Percentiles rank a stretch among this genome's conserved stretches.
Evolutionary conservation across 78 protist species (phyloP).

Genomic region (Dictyostelium intermedium): DNA sequence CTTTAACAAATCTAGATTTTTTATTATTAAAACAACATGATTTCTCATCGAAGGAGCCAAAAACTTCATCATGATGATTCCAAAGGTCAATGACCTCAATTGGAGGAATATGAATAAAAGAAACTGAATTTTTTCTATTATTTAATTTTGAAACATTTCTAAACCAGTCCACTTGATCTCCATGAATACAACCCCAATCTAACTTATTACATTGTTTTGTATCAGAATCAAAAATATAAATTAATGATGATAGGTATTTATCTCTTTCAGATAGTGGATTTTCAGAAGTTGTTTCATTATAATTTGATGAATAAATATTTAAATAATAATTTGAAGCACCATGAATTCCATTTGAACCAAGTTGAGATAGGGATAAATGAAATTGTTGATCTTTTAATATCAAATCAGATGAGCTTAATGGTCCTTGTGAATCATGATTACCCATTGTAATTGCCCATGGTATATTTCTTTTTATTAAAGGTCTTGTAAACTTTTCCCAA

Average conservation of each 20-base stretch:
- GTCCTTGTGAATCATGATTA: constrained; percentile 63
- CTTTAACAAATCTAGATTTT: not conserved
- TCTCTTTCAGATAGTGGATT: not conserved
- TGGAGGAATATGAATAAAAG: constrained; percentile 47
- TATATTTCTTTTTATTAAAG: constrained; percentile 6
- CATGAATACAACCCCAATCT: constrained; percentile 35
- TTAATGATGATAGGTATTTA: not conserved
- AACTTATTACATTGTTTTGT: not conserved
- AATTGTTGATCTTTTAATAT: not conserved
- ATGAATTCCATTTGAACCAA: not conserved
- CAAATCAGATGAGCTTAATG: not conserved
- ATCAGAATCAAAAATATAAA: constrained; percentile 40
- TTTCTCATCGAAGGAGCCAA: constrained; percentile 2
- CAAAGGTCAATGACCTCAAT: constrained; percentile 31
- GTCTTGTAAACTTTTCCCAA: constrained; percentile 19
- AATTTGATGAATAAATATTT: not conserved
- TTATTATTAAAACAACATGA: constrained; percentile 20
- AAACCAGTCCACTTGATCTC: constrained; percentile 23
- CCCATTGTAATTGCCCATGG: constrained; percentile 65
- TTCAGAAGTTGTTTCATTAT: not conserved
- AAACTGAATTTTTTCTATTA: not conserved
- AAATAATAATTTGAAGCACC: constrained; percentile 22
- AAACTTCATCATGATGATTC: constrained; percentile 17
- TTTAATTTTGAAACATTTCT: not conserved
- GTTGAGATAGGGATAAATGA: not conserved